phyloP scores from a whole-genome alignment of 1,284 basidiomycete genomes.

The Salmacisia buchloeana region DNA sequence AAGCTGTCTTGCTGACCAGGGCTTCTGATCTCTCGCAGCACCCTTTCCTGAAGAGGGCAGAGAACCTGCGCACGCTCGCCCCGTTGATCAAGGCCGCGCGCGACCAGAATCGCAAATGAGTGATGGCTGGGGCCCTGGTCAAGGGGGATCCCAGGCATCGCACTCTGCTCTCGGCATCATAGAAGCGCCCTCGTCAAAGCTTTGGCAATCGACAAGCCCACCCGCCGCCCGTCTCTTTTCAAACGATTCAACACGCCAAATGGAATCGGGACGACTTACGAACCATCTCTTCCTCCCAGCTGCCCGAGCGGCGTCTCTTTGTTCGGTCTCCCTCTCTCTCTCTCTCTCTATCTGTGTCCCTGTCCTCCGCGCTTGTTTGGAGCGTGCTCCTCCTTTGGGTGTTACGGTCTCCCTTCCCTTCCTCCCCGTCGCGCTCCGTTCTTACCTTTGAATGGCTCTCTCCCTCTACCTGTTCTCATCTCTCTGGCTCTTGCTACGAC shows the following conservation, averaged over 20 bases:
- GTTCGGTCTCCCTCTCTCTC: too few relatives aligned
- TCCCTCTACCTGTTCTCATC: not conserved
- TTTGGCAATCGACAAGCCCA: too few relatives aligned
- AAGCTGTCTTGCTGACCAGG: not conserved
- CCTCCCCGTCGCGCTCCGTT: not conserved
- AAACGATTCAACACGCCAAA: too few relatives aligned
- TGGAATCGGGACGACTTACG: too few relatives aligned
- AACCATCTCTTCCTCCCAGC: too few relatives aligned
- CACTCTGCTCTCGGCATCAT: not conserved
- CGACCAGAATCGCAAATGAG: slow-evolving; percentile 53
- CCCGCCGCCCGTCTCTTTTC: too few relatives aligned
- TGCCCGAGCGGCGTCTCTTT: too few relatives aligned
- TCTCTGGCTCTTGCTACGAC: too few relatives aligned
- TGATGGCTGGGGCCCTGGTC: not conserved
- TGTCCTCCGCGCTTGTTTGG: too few relatives aligned
- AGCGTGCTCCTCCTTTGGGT: not conserved
- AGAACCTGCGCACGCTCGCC: slow-evolving; percentile 76
- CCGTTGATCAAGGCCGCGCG: slow-evolving; percentile 90
- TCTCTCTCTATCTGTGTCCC: too few relatives aligned
- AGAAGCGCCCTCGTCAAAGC: not conserved
- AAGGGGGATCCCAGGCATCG: too few relatives aligned
- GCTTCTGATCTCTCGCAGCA: slow-evolving; percentile 63
- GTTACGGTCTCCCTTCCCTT: not conserved
- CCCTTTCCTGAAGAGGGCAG: slow-evolving; percentile 73
- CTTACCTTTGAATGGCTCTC: not conserved